Evolutionary conservation across 306 rosid genomes (phyloP), one percentile per base, ranked within the genome.

Genomic region (Citrullus amarus): DNA sequence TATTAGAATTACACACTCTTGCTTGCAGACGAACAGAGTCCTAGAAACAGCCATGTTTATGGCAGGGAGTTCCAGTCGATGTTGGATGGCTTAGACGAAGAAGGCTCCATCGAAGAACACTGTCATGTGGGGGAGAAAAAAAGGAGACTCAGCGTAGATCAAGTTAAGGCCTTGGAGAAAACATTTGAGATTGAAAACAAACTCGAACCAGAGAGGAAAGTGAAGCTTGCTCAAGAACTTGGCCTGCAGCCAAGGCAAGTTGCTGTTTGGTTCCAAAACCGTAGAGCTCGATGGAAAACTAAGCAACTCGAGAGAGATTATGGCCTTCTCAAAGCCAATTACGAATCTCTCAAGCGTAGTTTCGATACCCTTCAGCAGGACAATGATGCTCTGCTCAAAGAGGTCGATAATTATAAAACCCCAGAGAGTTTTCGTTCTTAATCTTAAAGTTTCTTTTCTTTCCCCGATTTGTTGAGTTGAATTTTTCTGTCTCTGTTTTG

Each of bases 181-280:
- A 92, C 90, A 84, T 95, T 95, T 56, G 98, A 95, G 81, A 95
- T 95, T 1, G 99, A 95, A 56, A 95, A 95, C 84, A 95, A 95
- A 86, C 98, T 95, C 5, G 99, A 95, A 73, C 99, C 99, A 0
- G 99, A 95, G 81, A 85, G 97, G 30, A 95, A 95, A 58, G 87
- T 91, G 69, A 91, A 86, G 87, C 92, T 95, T 1, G 98, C 99
- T 6, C 96, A 87, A 81, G 99, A 95, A 38, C 96, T 95, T 16
- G 98, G 97, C 0, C 83, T 95, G 80, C 99, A 95, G 60, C 98
- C 99, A 0, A 78, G 99, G 32, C 99, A 95, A 82, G 99, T 95
- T 0, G 97, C 99, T 0, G 99, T 95, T 63, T 95, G 99, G 99
- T 95, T 95, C 84, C 99, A 95, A 80, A 95, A 95, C 88, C 97